Base-by-base conservation (phyloP, 2,329 filamentous ascomycete species). In the Clonostachys solani region DNA sequence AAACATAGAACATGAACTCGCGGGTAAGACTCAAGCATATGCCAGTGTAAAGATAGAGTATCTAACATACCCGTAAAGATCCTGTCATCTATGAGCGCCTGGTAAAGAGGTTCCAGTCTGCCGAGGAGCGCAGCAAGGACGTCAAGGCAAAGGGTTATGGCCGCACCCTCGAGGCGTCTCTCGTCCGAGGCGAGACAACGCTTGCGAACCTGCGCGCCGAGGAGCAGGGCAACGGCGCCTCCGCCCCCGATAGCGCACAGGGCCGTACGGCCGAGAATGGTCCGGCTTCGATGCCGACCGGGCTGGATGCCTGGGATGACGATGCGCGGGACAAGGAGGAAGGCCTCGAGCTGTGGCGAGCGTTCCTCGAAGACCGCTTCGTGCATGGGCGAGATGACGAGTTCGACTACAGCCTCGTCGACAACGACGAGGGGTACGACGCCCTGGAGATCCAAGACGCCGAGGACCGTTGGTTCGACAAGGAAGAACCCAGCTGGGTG, bases 51-150 rank as follows among this genome's bases (percentile, higher is more conserved):
- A 17, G 15, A 9, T 7, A 33, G 12, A 12, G 13, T n/a, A 43
- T n/a, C n/a, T 34, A 36, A 35, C 5, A 16, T 45, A 18, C 18
- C 16, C 6, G 15, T n/a, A 40, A 48, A 78, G 88, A 94, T 66
- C 89, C 90, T 1, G 71, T 92, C 9, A 78, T 95, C 33, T 95
- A 95, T 71, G 88, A 95, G 63, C 79, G 81, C 46, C 75, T 95
- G 19, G 80, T 96, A 50, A 83, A 89, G 45, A 82, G 81, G 45
- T 92, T 91, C 62, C 88, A 92, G 54, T 84, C 84, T 1, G 69
- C 84, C 4, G 72, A 76, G 5, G 89, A 95, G 67, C 81, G 89
- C 46, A 83, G 90, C 60, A 77, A 77, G 7, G 88, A 92, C 56
- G 86, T 84, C 9, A 81, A 81, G 40, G 69, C 73, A 9, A 90